Conservation (phyloP, 495 filamentous ascomycete genomes). For the Daldinia childiae region DNA sequence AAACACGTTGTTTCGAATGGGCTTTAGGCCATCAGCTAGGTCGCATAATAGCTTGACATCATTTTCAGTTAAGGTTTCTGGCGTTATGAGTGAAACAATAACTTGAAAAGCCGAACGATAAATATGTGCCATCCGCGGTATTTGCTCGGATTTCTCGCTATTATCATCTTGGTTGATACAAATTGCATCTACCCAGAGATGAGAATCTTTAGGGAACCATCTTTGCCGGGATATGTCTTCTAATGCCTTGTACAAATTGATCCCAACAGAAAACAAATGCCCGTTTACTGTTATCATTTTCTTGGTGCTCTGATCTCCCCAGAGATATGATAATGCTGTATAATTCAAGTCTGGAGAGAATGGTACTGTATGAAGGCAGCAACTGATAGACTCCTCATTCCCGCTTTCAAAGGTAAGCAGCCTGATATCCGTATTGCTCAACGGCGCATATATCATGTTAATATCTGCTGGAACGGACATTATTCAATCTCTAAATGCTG, state of each 20-base stretch:
- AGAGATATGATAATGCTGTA: not conserved
- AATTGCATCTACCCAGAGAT: not conserved
- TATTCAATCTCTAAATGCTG: not conserved
- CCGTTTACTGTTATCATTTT: not conserved
- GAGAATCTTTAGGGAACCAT: not conserved
- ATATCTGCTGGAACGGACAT: not conserved
- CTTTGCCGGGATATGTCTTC: not conserved
- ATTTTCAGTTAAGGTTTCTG: not conserved
- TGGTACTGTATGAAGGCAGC: not conserved
- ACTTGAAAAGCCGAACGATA: not conserved
- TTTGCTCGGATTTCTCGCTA: not conserved
- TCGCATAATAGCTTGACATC: not conserved
- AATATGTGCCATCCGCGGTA: not conserved
- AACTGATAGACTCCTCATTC: not conserved
- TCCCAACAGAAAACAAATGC: not conserved
- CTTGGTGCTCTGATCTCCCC: not conserved
- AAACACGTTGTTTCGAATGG: not conserved
- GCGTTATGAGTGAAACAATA: not conserved
- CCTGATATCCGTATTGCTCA: not conserved
- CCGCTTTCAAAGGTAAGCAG: not conserved
- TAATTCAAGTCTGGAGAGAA: not conserved
- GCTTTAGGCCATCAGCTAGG: not conserved
- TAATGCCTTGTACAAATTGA: not conserved
- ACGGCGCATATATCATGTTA: not conserved
- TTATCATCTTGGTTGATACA: slow-evolving; percentile 2